Base-by-base conservation (phyloP, 805 yeast species). In the Myxozyma melibiosi region DNA sequence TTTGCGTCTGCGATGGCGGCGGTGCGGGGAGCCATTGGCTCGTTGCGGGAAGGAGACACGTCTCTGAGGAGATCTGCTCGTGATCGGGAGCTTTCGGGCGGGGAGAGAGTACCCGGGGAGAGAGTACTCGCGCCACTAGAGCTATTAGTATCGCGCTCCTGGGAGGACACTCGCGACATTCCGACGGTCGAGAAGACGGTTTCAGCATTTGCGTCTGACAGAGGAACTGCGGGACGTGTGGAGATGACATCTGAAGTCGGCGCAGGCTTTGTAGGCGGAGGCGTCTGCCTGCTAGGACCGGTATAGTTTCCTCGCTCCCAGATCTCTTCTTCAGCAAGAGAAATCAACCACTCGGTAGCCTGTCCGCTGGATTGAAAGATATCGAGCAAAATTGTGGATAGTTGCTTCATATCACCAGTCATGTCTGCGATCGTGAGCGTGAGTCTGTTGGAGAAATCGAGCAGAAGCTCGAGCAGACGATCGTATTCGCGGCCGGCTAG, bases 301-400 rank as follows among this genome's bases (percentile, higher is more conserved):
- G 45, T 20, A 33, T 33, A 24, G 20, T 47, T 39, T 7, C 60
- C 57, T 1, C 72, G 37, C 18, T 58, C 65, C 13, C 52, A 57
- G 42, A 90, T 74, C 68, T 90, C 97, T 18, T 74, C 76, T 33
- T 84, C 84, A 70, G 88, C 83, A 55, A 91, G 73, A 0, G 84
- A 78, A 54, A 79, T 77, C 62, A 92, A 82, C 91, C 95, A 90
- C 18, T 80, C 82, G 40, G 83, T 81, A 63, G 87, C 94, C 46
- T 76, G 76, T 6, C 83, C 82, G 37, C 86, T 73, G 18, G 88
- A 78, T 68, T 88, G 92, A 67, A 86, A 89, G 14, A 89, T 80
- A 66, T 88, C 91, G 50, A 89, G 71, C 55, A 88, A 75, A 38
- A 88, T 56, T 9, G 66, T 67, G 28, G 72, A 55, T 13, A 70